Conservation (phyloP, 2,329 filamentous ascomycete genomes). For the Monilinia laxa region DNA sequence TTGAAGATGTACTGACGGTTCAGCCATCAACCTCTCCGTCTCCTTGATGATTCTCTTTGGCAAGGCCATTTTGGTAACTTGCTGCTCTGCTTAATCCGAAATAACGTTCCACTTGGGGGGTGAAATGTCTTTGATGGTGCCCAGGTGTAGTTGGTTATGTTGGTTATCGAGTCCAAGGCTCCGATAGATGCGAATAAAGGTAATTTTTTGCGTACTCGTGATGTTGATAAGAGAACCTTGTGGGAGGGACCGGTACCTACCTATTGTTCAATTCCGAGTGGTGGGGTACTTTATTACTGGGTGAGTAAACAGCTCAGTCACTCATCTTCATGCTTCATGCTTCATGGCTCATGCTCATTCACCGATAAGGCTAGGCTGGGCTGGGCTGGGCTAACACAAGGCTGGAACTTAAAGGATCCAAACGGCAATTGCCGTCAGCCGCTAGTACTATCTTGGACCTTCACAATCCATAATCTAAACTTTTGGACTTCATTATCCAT, state of each 20-base stretch:
- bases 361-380: too few species aligned
- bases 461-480: neutral
- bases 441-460: constrained; percentile 8
- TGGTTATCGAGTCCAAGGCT: constrained; percentile 12
- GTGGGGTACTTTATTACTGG: constrained; percentile 15
- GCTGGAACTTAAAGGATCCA: neutral
- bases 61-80: constrained; percentile 58
- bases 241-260: neutral
- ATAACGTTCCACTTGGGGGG: neutral
- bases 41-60: constrained; percentile 98
- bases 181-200: neutral
- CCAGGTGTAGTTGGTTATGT: too few species aligned
- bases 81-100: neutral
- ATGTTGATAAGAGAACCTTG: constrained; percentile 21
- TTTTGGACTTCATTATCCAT: neutral
- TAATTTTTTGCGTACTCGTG: constrained; percentile 11
- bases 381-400: neutral
- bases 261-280: constrained; percentile 12
- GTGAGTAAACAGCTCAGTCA: too few species aligned
- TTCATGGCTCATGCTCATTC: too few species aligned
- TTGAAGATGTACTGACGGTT: constrained; percentile 66
- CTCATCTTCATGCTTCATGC: too few species aligned
- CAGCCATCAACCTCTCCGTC: constrained; percentile 93
- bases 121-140: constrained; percentile 2
- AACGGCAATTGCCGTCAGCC: constrained; percentile 20